phyloP scores from a whole-genome alignment of 2,329 filamentous ascomycete genomes.

The Aspergillus novoparasiticus region DNA sequence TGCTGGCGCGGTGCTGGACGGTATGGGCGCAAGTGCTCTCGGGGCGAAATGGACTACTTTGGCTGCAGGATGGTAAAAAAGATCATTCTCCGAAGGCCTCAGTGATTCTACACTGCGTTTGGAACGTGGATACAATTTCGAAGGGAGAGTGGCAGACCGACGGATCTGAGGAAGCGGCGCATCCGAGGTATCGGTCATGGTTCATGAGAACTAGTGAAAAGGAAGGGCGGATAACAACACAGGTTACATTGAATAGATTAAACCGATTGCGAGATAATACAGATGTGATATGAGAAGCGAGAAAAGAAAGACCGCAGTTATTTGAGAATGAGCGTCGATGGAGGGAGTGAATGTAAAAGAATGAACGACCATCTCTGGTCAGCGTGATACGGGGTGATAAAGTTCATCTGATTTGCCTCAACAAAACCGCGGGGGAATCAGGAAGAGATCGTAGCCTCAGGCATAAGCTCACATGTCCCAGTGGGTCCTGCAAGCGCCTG shows the following conservation, averaged over 20 bases:
- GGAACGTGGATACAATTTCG: conserved; percentile 33
- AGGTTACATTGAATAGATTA: conserved; percentile 22
- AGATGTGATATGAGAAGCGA: conserved; percentile 1
- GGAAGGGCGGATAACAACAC: conserved; percentile 7
- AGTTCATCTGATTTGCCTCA: conserved; percentile 1
- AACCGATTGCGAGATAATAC: background rate
- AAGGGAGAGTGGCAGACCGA: conserved; percentile 41
- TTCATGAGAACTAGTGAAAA: conserved; percentile 18
- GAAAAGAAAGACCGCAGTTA: conserved; percentile 8
- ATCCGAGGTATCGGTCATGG: conserved; percentile 36
- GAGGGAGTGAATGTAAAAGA: conserved; percentile 10
- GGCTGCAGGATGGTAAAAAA: conserved; percentile 73
- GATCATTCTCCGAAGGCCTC: conserved; percentile 43
- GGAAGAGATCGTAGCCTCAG: background rate
- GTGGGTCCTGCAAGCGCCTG: conserved; percentile 1
- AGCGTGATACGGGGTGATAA: background rate
- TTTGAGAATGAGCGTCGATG: conserved; percentile 9
- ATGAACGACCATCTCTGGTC: conserved; percentile 11
- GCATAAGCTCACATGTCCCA: conserved; percentile 1
- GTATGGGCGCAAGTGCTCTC: conserved; percentile 45
- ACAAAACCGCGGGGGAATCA: conserved; percentile 9
- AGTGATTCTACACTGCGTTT: conserved; percentile 31
- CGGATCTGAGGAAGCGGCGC: conserved; percentile 33
- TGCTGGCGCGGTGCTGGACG: conserved; percentile 39
- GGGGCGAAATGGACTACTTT: conserved; percentile 70